A percentile compares a stretch with the other conserved stretches of the same genome.
phyloP scores from a whole-genome alignment of 176 grass and related monocot species.

The Hordeum vulgare region DNA sequence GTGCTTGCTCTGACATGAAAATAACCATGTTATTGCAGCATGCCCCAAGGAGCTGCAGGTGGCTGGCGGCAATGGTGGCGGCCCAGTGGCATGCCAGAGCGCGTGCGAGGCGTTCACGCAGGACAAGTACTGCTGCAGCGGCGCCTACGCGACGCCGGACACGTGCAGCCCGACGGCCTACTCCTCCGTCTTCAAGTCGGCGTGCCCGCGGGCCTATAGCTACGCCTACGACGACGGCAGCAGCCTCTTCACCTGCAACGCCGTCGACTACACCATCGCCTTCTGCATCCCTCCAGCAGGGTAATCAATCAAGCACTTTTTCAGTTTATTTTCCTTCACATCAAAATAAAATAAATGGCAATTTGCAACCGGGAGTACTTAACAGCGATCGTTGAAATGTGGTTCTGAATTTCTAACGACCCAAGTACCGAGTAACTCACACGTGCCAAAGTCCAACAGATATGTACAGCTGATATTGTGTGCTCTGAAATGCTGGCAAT shows the following conservation, averaged over 20 bases:
- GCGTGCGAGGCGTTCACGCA: slow-evolving; percentile 80
- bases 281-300: slow-evolving; percentile 62
- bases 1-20: neutral
- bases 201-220: slow-evolving; percentile 84
- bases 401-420: neutral
- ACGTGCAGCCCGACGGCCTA: slow-evolving; percentile 69
- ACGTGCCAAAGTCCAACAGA: neutral
- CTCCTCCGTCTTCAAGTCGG: slow-evolving; percentile 72
- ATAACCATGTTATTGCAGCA: slow-evolving; percentile 15
- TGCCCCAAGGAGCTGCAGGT: slow-evolving; percentile 90
- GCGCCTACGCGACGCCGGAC: slow-evolving; percentile 57
- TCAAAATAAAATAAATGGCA: neutral
- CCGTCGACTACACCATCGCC: slow-evolving; percentile 68
- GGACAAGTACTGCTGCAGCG: slow-evolving; percentile 92
- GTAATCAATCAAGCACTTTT: slow-evolving; percentile 5
- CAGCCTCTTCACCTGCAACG: slow-evolving; percentile 84
- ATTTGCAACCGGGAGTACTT: neutral
- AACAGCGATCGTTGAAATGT: neutral
- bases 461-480: neutral
- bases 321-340: neutral
- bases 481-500: neutral
- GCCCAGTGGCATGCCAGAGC: slow-evolving; percentile 67
- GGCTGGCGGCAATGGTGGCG: slow-evolving; percentile 25
- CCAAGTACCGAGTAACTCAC: neutral
- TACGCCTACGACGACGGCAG: slow-evolving; percentile 78